Base-by-base conservation (phyloP, 768 basidiomycete species). In the Collybia sordida region DNA sequence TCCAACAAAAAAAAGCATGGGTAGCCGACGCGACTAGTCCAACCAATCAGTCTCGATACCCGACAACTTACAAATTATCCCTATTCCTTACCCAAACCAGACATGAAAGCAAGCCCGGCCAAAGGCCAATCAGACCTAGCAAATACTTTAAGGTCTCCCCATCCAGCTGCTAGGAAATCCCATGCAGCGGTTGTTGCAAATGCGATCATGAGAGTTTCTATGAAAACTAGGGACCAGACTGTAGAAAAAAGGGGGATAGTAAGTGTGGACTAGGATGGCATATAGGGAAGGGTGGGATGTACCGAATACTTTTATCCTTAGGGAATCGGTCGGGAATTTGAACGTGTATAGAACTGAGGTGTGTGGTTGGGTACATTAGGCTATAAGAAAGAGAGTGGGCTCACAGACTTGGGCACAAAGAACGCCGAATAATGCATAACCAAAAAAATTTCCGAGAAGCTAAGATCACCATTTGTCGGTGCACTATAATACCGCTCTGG, bases 1-100 rank as follows among this genome's bases (percentile, higher is more conserved):
- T 56, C 61, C 61, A 63, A 24, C 53, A 59, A 34, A 59, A 63
- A 43, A 63, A 63, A 11, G 52, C 18, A 36, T 53, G 57, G 45
- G 58, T 49, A 35, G 49, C 42, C 6, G 52, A 40, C 8, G 52
- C 35, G 0, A 49, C 58, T 59, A 21, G 38, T 4, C 4, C 25
- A 12, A 18, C 18, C 36, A 45, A 21, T 24, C 23, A 14, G 22
- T 0, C 14, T 19, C 15, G 12, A 5, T 36, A 42, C 5, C 9
- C 14, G 4, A 14, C 5, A n/a, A n/a, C n/a, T n/a, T 21, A 9
- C 9, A 45, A 18, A 8, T 17, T 23, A n/a, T 17, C 31, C 18
- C 59, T 23, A n/a, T 17, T 38, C 18, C 59, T 19, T 47, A 60
- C 61, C 52, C 38, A 60, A 9, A 3, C 59, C 57, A n/a, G 51